A percentile compares a stretch with the other conserved stretches of the same genome.
These are phyloP conservation scores for Cladosporium colombiae DNA, from an alignment of 2,329 filamentous ascomycete species.

Conservation along the genomic window DNA sequence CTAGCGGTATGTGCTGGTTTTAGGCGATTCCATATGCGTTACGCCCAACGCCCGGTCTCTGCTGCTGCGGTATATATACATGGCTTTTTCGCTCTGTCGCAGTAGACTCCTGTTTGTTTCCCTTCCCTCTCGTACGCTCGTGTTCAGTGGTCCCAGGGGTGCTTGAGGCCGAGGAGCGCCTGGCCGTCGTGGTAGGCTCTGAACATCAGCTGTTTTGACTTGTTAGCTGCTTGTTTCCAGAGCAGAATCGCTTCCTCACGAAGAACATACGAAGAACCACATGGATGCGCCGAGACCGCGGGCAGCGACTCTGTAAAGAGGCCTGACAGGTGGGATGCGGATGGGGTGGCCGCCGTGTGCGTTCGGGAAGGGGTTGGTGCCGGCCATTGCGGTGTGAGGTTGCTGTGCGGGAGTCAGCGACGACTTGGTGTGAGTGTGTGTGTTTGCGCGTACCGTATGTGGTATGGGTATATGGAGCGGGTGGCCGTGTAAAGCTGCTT, in stretches of 20 bases:
- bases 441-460: conserved; percentile 8
- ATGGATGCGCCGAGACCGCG: conserved; percentile 90
- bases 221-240: conserved; percentile 13
- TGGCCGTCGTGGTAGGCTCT: conserved; percentile 95
- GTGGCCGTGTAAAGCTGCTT: neutral
- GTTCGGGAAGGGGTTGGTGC: conserved; percentile 29
- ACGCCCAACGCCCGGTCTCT: conserved; percentile 10
- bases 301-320: conserved; percentile 80
- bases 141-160: conserved; percentile 89
- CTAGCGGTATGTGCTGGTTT: conserved; percentile 9
- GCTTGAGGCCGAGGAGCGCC: conserved; percentile 86
- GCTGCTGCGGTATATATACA: conserved; percentile 18
- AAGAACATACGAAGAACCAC: conserved; percentile 85
- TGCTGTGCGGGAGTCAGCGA: conserved; percentile 3
- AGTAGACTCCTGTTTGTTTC: neutral
- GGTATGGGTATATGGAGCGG: neutral
- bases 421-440: neutral
- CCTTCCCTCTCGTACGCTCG: neutral
- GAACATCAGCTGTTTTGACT: conserved; percentile 75
- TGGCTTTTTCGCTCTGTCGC: conserved; percentile 9
- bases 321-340: conserved; percentile 61
- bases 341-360: conserved; percentile 53
- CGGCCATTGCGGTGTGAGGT: conserved; percentile 10
- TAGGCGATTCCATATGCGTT: neutral
- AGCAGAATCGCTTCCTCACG: neutral